Base-by-base conservation (phyloP, 257 asterid species). In the Eustoma russellianum region DNA sequence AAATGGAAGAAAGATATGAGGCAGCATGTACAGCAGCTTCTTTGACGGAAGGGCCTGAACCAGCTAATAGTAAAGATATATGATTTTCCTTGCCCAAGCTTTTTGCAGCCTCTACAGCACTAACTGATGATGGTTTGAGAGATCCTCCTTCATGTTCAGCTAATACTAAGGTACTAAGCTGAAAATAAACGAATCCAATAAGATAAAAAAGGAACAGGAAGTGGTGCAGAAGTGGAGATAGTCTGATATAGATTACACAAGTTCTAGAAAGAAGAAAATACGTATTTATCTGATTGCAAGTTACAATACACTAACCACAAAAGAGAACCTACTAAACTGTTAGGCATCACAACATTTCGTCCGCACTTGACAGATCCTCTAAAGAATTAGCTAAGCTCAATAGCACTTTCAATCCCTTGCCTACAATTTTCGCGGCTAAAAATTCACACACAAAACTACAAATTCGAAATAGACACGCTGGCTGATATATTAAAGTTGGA, bases 21-120 rank as follows among this genome's bases (percentile, higher is more conserved):
- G 91, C 88, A 57, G 95, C 98, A 73, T 71, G 80, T 54, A 61
- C 63, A 44, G 88, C 95, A 67, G 97, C 95, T 67, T 85, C 76
- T 16, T 79, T 75, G 44, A 92, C 71, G 6, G 87, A 84, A 52
- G 85, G 77, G 47, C 97, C 97, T 17, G 88, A 88, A 41, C 98
- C 98, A 55, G 97, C 97, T 45, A 92, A 77, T 44, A 92, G 71
- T 57, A 92, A 57, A 33, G 91, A 77, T 46, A 92, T 73, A 12
- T 75, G 57, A 77, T 82, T 80, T 30, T 57, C 85, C 55, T 74
- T 77, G 13, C 93, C 86, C 69, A 91, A 68, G 41, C 30, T 77
- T 56, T 81, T 82, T 47, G 94, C 93, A 66, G 94, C 97, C 82
- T 82, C 94, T 46, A 92, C 75, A 13, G 91, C 94, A 84, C 93